Evolutionary conservation across 441 rosid species (phyloP), one percentile per base, ranked within the genome.

Genomic region (Populus tomentosa): DNA sequence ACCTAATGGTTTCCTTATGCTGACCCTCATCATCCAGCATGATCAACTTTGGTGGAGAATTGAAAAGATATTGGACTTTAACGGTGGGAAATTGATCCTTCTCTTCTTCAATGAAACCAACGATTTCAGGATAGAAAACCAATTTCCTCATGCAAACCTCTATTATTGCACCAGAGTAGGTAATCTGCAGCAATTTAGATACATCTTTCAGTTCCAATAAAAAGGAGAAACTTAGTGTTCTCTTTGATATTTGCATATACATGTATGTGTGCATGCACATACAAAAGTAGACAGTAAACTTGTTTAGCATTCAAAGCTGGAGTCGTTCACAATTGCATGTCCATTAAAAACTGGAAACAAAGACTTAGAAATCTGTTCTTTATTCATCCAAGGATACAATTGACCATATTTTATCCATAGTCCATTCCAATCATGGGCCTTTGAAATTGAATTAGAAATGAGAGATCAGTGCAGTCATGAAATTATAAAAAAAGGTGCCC

Each of bases 141-240:
- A 91, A 84, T 85, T 92, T 94, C 81, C 98, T 91, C 97, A 90
- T 90, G 90, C 98, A 94, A 64, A 89, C 96, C 85, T 95, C 94
- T 77, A 95, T 53, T 80, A 90, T 70, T 21, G 98, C 97, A n/a
- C 98, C 98, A 0, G 94, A 86, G 81, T 90, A 90, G 0, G 91
- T 88, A 78, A 93, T 35, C 98, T 90, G 80, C 84, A 77, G 24
- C 76, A 6, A 46, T 36, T 21, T 69, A n/a, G 53, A 38, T 33
- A 59, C 70, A n/a, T 33, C 50, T 42, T 42, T 42, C 50, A 42
- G 50, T 42, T 42, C 50, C 50, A 42, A 42, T 53, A 53, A 53
- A 4, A 53, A 53, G 59, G 61, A 53, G 21, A 53, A 53, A 53
- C 21, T 53, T 53, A 53, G 61, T 53, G 61, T 18, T 53, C 61